Base-by-base conservation (phyloP, 768 basidiomycete genomes). In the Termitomyces sp. region DNA sequence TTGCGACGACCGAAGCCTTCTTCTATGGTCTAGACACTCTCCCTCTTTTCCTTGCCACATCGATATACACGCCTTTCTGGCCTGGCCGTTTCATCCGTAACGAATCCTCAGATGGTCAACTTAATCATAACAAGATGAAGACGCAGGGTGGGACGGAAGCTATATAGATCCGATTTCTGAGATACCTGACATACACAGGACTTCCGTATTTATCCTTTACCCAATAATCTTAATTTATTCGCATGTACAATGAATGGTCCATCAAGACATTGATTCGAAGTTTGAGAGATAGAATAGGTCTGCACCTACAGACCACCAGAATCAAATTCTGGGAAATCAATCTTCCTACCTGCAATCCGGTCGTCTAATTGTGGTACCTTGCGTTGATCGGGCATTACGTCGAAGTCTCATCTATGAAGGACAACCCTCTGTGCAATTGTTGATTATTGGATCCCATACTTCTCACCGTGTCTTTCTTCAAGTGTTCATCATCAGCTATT, bases 11-110 rank as follows among this genome's bases (percentile, higher is more conserved):
- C 4, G 87, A 90, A 67, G 68, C 65, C 3, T 82, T 77, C 62
- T 88, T 91, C 68, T 91, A 88, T 65, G 80, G 72, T 1, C 73
- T 90, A 39, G 74, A 92, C 66, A 81, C 86, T 0, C 73, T 88
- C 5, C 88, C 87, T 8, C 74, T 89, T 8, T 78, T 85, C 59
- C 65, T 90, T 33, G 85, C 86, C 26, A 79, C 85, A 45, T 69
- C 68, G 0, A 71, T 82, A 15, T 88, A 86, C 62, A 63, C 73
- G 24, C 71, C 80, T 18, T 83, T 86, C 67, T 91, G 87, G 86
- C 89, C 87, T 5, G 84, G 85, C 6, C 69, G 79, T 61, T 82
- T 83, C 64, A 83, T 84, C 12, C 5, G 28, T 45, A 34, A 20
- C 12, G 22, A 51, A 9, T 29, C 34, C 18, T 24, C 41, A 10